These are phyloP conservation scores for Antitrichia curtipendula DNA, from an alignment of 225 moss, liverwort and hornwort genomes.

Conservation along the genomic window DNA sequence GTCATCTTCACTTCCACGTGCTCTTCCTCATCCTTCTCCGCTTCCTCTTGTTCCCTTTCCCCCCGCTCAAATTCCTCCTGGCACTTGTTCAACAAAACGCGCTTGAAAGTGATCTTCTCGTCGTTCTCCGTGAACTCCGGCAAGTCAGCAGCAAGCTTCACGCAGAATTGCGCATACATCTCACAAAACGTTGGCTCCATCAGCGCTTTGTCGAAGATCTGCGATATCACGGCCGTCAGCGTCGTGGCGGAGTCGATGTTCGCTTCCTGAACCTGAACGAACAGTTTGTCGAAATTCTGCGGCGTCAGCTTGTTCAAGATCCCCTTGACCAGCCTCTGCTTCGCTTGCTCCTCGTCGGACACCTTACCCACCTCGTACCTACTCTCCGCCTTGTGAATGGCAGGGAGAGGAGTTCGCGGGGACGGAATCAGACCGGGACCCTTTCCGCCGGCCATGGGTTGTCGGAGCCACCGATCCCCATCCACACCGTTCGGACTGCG, in stretches of 20 bases:
- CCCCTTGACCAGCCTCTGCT: constrained; percentile 87
- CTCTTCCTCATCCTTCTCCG: constrained; percentile 85
- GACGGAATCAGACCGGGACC: constrained; percentile 77
- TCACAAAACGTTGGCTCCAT: constrained; percentile 98
- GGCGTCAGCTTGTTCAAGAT: constrained; percentile 96
- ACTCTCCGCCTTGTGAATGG: constrained; percentile 90
- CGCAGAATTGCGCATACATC: constrained; percentile 96
- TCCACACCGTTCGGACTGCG: constrained; percentile 69
- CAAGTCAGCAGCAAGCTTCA: constrained; percentile 71
- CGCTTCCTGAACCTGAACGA: constrained; percentile 78
- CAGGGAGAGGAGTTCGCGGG: constrained; percentile 76
- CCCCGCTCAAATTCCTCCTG: constrained; percentile 96
- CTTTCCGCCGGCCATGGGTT: constrained; percentile 51
- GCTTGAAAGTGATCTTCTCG: constrained; percentile 88
- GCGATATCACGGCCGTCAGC: constrained; percentile 92
- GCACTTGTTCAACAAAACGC: constrained; percentile 88
- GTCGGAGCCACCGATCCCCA: constrained; percentile 88
- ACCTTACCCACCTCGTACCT: constrained; percentile 80
- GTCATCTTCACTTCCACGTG: constrained; percentile 86
- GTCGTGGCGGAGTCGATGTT: constrained; percentile 83
- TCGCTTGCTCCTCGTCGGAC: constrained; percentile 81
- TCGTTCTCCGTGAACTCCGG: constrained; percentile 82
- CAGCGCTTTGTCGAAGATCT: constrained; percentile 93
- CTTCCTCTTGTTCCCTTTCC: constrained; percentile 84
- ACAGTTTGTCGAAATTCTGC: constrained; percentile 95